These are phyloP conservation scores for Somion occarium DNA, from an alignment of 1,284 basidiomycete species.

Conservation along the genomic window DNA sequence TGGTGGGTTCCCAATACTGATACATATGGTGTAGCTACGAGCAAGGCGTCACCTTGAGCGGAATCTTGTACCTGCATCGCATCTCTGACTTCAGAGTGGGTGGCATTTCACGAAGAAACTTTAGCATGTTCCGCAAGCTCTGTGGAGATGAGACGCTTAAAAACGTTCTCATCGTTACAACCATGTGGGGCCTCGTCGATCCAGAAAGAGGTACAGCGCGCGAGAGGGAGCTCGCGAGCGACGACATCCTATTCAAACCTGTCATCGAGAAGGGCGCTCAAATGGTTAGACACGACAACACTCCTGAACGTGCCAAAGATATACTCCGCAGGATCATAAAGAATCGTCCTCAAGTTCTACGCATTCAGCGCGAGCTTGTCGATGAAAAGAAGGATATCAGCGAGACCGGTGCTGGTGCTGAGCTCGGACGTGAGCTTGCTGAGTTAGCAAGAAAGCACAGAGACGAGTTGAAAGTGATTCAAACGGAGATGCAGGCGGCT, in stretches of 20 bases:
- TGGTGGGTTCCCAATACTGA: too few species aligned
- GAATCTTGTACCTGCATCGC: slow-evolving; percentile 52
- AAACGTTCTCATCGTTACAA: slow-evolving; percentile 48
- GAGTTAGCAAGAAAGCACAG: slow-evolving; percentile 4
- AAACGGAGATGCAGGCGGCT: not conserved
- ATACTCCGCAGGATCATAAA: slow-evolving; percentile 12
- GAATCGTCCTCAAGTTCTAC: slow-evolving; percentile 9
- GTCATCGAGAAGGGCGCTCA: slow-evolving; percentile 16
- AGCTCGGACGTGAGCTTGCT: slow-evolving; percentile 5
- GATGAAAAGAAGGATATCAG: slow-evolving; percentile 4
- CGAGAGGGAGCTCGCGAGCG: slow-evolving; percentile 17
- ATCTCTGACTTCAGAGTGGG: slow-evolving; percentile 49
- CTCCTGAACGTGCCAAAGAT: slow-evolving; percentile 9
- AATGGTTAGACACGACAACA: slow-evolving; percentile 18
- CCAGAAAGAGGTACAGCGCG: slow-evolving; percentile 12
- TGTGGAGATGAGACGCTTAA: slow-evolving; percentile 45
- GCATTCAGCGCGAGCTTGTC: slow-evolving; percentile 15
- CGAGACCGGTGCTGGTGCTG: slow-evolving; percentile 4
- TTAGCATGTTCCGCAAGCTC: slow-evolving; percentile 44
- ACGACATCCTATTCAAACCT: slow-evolving; percentile 17
- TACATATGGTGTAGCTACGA: slow-evolving; percentile 33
- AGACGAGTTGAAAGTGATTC: slow-evolving; percentile 4
- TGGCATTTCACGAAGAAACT: slow-evolving; percentile 45
- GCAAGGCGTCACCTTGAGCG: slow-evolving; percentile 35
- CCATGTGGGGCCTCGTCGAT: slow-evolving; percentile 44